Percentiles rank a stretch among this genome's conserved stretches.
These are phyloP conservation scores for Penicillium olsonii DNA, from an alignment of 2,329 filamentous ascomycete genomes.

Conservation along the genomic window DNA sequence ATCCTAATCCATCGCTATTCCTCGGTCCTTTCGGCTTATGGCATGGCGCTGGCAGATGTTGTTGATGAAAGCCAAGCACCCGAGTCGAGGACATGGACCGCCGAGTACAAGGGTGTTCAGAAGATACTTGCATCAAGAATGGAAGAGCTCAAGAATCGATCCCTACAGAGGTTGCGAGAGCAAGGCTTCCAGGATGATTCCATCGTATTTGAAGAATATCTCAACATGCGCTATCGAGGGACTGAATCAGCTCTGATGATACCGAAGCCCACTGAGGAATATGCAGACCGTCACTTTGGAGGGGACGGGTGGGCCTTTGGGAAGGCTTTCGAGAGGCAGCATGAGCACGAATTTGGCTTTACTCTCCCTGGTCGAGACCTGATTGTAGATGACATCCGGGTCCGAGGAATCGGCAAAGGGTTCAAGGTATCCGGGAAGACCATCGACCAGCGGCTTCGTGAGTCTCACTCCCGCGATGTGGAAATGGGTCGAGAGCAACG, in stretches of 20 bases:
- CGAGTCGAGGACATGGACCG: conserved; percentile 62
- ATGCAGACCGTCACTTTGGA: conserved; percentile 50
- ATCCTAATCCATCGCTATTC: conserved; percentile 86
- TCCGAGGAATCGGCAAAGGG: conserved; percentile 85
- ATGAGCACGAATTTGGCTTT: conserved; percentile 92
- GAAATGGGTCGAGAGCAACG: conserved; percentile 61
- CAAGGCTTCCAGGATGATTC: conserved; percentile 77
- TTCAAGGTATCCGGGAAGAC: conserved; percentile 73
- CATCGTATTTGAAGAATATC: conserved; percentile 84
- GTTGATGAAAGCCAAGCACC: conserved; percentile 74
- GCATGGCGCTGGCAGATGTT: conserved; percentile 83
- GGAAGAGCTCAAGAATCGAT: conserved; percentile 76
- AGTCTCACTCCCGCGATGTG: conserved; percentile 46
- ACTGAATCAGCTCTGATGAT: conserved; percentile 40
- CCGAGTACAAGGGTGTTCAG: conserved; percentile 53
- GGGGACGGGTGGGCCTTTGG: conserved; percentile 80
- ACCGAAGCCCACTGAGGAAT: conserved; percentile 22
- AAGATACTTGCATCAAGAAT: conserved; percentile 71
- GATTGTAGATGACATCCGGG: conserved; percentile 85
- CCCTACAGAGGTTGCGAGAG: conserved; percentile 64
- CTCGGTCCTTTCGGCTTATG: conserved; percentile 85
- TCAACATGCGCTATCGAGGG: conserved; percentile 67
- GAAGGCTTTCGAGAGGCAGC: conserved; percentile 79
- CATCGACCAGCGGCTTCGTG: conserved; percentile 60
- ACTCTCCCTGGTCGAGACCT: conserved; percentile 82